Conservation (phyloP, 2,329 filamentous ascomycete species). For the Geosmithia putterillii region DNA sequence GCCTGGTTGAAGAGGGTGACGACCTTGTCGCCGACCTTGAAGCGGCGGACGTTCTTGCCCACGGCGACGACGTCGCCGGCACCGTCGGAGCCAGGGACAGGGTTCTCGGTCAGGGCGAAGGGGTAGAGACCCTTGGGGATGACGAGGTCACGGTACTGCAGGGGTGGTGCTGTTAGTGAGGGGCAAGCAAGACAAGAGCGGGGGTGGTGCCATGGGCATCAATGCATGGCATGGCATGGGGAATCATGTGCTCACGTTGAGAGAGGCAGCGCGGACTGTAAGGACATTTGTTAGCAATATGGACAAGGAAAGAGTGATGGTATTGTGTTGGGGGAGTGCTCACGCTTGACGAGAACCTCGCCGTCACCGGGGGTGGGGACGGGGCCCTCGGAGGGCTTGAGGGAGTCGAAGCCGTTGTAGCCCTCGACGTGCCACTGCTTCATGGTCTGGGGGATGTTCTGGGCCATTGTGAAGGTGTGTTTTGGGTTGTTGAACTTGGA, state of each 20-base stretch:
- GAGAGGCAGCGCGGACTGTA: slow-evolving; percentile 33
- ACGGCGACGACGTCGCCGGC: slow-evolving; percentile 40
- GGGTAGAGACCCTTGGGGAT: slow-evolving; percentile 36
- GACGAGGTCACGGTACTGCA: slow-evolving; percentile 37
- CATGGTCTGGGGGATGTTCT: slow-evolving; percentile 22
- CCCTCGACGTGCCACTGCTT: slow-evolving; percentile 44
- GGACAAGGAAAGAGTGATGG: not conserved
- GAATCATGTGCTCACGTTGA: slow-evolving; percentile 24
- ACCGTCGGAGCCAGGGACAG: slow-evolving; percentile 39
- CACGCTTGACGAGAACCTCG: slow-evolving; percentile 56
- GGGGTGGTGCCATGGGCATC: not conserved
- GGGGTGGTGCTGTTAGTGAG: slow-evolving; percentile 1
- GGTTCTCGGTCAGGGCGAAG: slow-evolving; percentile 25
- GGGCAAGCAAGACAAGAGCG: not conserved
- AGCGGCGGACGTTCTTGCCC: slow-evolving; percentile 33
- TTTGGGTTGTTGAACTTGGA: not conserved
- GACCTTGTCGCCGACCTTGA: slow-evolving; percentile 40
- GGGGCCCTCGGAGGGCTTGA: slow-evolving; percentile 41
- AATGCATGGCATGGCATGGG: not conserved
- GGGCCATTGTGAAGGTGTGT: slow-evolving; percentile 3
- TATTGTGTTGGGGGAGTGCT: slow-evolving; percentile 2
- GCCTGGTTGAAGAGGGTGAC: slow-evolving; percentile 50
- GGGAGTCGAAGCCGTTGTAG: slow-evolving; percentile 42
- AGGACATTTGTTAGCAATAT: not conserved
- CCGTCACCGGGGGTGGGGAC: slow-evolving; percentile 54